Evolutionary conservation across 352 stramenopile species (phyloP), one percentile per base, ranked within the genome.

Genomic region (Phytopythium oedochilum): DNA sequence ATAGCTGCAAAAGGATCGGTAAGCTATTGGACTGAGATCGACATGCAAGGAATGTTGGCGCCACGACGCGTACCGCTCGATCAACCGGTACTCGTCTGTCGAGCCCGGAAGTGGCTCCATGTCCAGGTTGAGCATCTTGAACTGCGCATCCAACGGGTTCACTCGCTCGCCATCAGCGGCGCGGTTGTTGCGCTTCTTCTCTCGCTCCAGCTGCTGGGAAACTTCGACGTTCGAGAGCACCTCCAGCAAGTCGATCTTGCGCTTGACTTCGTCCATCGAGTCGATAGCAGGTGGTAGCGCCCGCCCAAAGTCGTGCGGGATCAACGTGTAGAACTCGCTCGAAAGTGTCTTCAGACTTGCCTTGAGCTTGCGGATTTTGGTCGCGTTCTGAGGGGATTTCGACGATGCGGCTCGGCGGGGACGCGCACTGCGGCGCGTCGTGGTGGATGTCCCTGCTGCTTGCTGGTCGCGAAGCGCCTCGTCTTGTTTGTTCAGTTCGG

Each of bases 311-410:
- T 90, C 71, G 47, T 90, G 80, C 12, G 80, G 80, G 42, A 90
- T 85, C 29, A 90, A 40, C 28, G 77, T 79, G 66, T 90, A 90
- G 47, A 90, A 88, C 11, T 82, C 71, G 42, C 69, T 87, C 10
- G 75, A 78, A 0, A 88, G 61, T 20, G 67, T 36, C 48, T 88
- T 90, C 7, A 90, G 58, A 22, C 75, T 67, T 4, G 28, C 61
- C 53, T 84, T 88, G 14, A 81, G 61, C 29, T 67, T 65, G 51
- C 68, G 60, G 14, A 80, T 63, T 34, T 73, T 55, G 15, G 60
- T 40, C 29, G 70, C 53, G 58, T 64, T 69, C 22, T 48, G 42
- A 1, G 23, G 2, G 22, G 42, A 48, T 15, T 31, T 48, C 1
- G 42, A 48, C 14, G 42, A 22, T 10, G 56, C 26, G 11, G 61